phyloP scores from a whole-genome alignment of 1,284 basidiomycete species.

The Microbotryum violaceum region DNA sequence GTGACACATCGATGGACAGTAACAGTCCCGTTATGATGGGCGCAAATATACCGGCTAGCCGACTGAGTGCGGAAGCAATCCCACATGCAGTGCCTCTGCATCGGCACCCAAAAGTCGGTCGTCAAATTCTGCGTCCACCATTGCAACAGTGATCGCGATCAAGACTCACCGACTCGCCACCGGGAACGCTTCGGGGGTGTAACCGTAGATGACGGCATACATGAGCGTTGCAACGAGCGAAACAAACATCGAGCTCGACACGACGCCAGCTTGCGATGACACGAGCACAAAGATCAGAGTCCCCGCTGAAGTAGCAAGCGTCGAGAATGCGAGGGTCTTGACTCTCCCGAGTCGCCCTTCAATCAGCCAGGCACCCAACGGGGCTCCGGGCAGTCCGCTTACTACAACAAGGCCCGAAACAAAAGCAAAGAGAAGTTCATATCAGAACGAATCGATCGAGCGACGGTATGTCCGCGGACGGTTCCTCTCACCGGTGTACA shows the following conservation, averaged over 20 bases:
- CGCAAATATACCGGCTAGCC: conserved; percentile 86
- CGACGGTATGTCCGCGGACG: neutral
- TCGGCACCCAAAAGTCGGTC: conserved; percentile 23
- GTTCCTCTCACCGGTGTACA: conserved; percentile 12
- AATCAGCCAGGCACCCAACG: conserved; percentile 85
- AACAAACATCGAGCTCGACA: conserved; percentile 70
- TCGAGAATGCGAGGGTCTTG: conserved; percentile 69
- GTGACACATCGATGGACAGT: conserved; percentile 58
- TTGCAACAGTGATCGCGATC: neutral
- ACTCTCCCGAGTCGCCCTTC: conserved; percentile 67
- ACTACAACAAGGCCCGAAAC: conserved; percentile 1
- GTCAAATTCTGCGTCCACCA: neutral
- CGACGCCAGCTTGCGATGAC: conserved; percentile 55
- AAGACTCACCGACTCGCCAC: conserved; percentile 10
- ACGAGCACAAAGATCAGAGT: conserved; percentile 67
- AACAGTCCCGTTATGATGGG: conserved; percentile 77
- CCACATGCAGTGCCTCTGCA: conserved; percentile 87
- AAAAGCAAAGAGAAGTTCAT: neutral
- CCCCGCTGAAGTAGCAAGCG: conserved; percentile 69
- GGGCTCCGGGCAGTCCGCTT: conserved; percentile 22
- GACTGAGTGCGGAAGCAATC: conserved; percentile 76
- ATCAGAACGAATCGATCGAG: too few species aligned
- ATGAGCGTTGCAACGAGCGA: conserved; percentile 77
- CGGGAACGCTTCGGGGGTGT: conserved; percentile 33
- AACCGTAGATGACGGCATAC: conserved; percentile 50